Conservation (phyloP, 2,329 filamentous ascomycete genomes). For the Gremmenia infestans region DNA sequence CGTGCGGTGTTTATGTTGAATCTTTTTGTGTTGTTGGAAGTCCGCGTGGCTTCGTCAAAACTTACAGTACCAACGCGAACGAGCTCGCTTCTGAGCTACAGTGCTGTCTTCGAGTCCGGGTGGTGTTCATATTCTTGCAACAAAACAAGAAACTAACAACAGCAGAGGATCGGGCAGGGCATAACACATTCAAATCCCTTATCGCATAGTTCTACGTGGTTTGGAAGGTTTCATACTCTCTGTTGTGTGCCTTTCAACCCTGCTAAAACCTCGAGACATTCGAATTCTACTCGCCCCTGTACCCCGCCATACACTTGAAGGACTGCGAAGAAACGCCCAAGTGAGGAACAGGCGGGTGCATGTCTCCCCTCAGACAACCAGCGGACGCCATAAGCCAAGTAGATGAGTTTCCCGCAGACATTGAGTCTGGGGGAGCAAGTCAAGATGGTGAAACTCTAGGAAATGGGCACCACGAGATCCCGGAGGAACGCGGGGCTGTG, state of each 20-base stretch:
- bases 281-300: slow-evolving; percentile 15
- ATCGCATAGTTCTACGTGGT: neutral
- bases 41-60: neutral
- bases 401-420: slow-evolving; percentile 20
- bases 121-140: neutral
- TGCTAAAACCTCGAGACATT: neutral
- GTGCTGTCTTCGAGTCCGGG: neutral
- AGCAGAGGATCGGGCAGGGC: neutral
- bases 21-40: neutral
- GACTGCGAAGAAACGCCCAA: slow-evolving; percentile 19
- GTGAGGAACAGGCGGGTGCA: slow-evolving; percentile 28
- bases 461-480: neutral
- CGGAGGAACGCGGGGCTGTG: slow-evolving; percentile 6
- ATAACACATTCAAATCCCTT: neutral
- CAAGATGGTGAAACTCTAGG: slow-evolving; percentile 2
- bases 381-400: slow-evolving; percentile 20
- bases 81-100: slow-evolving; percentile 3
- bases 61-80: neutral
- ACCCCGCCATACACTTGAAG: slow-evolving; percentile 27
- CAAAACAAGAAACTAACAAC: neutral
- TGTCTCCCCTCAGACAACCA: slow-evolving; percentile 29
- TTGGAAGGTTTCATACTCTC: neutral
- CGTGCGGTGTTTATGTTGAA: neutral
- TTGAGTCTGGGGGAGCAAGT: slow-evolving; percentile 1
- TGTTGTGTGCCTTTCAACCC: neutral